phyloP scores from a whole-genome alignment of 176 grass and related monocot species.

The Musa itinerans region DNA sequence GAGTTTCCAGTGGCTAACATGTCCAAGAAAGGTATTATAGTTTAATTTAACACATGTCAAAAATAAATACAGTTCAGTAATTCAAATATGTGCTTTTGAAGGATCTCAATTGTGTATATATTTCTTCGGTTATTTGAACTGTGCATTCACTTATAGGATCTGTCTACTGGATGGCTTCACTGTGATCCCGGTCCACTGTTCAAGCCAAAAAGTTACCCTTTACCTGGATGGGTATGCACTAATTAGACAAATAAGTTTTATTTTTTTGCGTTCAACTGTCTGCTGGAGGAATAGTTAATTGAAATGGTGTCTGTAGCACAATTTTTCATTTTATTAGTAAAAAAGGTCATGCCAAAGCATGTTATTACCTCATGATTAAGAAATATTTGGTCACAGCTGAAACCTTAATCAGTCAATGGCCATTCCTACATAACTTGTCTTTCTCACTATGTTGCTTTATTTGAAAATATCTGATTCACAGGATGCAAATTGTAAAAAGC shows the following conservation, averaged over 20 bases:
- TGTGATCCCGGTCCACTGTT: conserved; percentile 80
- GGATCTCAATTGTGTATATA: background rate
- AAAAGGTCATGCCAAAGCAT: no score
- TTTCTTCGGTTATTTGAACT: conserved; percentile 9
- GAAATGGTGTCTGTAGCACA: background rate
- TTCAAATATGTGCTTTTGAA: background rate
- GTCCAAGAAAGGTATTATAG: conserved; percentile 70
- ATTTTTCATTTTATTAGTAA: no score
- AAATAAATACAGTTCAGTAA: background rate
- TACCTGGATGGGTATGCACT: conserved; percentile 55
- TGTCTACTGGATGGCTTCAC: conserved; percentile 72
- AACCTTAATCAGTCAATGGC: no score
- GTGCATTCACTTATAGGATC: conserved; percentile 42
- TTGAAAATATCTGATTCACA: no score
- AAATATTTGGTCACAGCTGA: no score
- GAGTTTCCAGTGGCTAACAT: conserved; percentile 75
- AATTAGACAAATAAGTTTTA: background rate
- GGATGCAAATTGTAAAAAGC: no score
- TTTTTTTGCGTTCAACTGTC: background rate
- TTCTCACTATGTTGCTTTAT: background rate
- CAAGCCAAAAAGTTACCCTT: conserved; percentile 51
- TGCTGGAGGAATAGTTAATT: background rate
- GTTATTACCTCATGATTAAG: no score
- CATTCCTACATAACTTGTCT: background rate
- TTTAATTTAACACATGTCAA: no score